Percentiles rank a stretch among this genome's conserved stretches.
Evolutionary conservation across 441 rosid species (phyloP).

Genomic region (Syzygium syzygioides): DNA sequence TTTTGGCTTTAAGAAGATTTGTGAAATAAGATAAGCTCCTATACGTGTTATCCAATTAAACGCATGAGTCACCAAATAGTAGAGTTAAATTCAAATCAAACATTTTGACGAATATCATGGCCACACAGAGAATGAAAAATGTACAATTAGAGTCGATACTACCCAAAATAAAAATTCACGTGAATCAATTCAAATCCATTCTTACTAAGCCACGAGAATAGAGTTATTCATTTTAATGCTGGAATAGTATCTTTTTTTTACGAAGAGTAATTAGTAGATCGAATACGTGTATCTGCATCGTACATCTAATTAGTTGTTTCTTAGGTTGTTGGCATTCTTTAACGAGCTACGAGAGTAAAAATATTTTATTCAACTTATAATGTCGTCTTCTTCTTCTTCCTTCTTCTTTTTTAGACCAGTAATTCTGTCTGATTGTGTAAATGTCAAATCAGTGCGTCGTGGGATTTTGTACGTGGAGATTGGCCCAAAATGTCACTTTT

Average conservation of each 20-base stretch:
- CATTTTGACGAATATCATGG: background rate
- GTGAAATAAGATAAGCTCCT: background rate
- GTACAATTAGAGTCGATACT: background rate
- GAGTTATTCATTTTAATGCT: background rate
- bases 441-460: background rate
- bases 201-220: background rate
- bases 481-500: background rate
- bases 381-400: background rate
- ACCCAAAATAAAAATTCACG: background rate
- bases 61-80: background rate
- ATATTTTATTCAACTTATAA: background rate
- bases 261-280: background rate
- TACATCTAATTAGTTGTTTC: background rate
- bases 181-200: background rate
- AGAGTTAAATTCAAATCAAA: background rate
- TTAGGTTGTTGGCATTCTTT: background rate
- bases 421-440: background rate
- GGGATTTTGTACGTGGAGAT: background rate
- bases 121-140: background rate
- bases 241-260: background rate
- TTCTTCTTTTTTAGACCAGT: background rate
- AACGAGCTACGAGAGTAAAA: background rate
- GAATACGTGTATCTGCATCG: background rate
- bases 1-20: background rate
- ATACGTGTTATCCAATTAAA: background rate